Percentiles rank a stretch among this genome's conserved stretches.
These are phyloP conservation scores for Karstenula rhodostoma DNA, from an alignment of 2,329 filamentous ascomycete species.

Conservation along the genomic window DNA sequence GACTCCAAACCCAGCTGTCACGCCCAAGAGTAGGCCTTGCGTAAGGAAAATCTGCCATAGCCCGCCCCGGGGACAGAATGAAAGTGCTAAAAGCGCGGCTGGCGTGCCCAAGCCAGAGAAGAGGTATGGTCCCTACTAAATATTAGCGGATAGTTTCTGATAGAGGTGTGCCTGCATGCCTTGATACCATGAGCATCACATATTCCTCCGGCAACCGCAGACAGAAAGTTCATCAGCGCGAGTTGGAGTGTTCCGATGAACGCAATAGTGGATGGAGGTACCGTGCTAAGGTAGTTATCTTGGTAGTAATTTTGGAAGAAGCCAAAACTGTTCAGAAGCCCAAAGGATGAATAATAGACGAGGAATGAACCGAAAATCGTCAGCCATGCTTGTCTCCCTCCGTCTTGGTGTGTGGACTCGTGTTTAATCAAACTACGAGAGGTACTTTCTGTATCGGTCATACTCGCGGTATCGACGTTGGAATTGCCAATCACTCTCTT, in stretches of 20 bases:
- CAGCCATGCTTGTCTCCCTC: constrained; percentile 35
- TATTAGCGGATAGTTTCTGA: constrained; percentile 35
- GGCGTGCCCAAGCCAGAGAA: constrained; percentile 35
- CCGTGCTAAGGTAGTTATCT: constrained; percentile 41
- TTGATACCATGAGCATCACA: constrained; percentile 70
- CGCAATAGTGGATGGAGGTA: constrained; percentile 48
- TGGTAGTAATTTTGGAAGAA: constrained; percentile 57
- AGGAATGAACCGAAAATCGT: constrained; percentile 48
- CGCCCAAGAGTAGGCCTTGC: constrained; percentile 55
- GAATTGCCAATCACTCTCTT: not conserved
- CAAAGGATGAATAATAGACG: constrained; percentile 50
- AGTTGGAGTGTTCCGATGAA: constrained; percentile 56
- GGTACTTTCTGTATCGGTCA: not conserved
- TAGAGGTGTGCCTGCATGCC: constrained; percentile 38
- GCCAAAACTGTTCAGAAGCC: constrained; percentile 54
- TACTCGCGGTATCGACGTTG: not conserved
- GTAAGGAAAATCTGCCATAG: constrained; percentile 55
- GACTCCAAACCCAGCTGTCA: constrained; percentile 53
- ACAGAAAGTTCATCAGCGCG: constrained; percentile 60
- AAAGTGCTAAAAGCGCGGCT: constrained; percentile 31
- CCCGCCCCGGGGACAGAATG: constrained; percentile 27
- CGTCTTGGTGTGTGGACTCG: not conserved
- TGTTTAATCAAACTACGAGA: not conserved
- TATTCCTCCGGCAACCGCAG: constrained; percentile 67
- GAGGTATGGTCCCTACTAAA: constrained; percentile 40